Base-by-base conservation (phyloP, 176 grass and related monocot genomes). In the Oryza officinalis region DNA sequence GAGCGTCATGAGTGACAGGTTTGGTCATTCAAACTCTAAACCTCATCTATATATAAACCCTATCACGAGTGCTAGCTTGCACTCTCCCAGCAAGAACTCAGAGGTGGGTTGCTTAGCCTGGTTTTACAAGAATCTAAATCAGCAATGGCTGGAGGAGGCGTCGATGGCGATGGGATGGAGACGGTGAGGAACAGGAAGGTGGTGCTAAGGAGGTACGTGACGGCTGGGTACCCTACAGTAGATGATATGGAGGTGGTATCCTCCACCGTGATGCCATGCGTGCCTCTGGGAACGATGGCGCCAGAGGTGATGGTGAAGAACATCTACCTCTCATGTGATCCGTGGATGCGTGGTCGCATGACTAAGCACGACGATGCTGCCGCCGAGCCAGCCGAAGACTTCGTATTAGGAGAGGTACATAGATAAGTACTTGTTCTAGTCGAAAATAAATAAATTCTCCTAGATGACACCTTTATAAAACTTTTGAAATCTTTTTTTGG, bases 291-390 rank as follows among this genome's bases (percentile, higher is more conserved):
- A 5, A n/a, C 15, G 18, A 0, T 15, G 50, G 6, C 5, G 23
- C 28, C 33, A 4, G 69, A 69, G 8, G 28, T 93, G 25, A n/a
- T 90, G 14, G 49, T 92, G 18, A 90, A 78, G 87, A 89, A 90
- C 43, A 69, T 87, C n/a, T 89, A 85, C 67, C 57, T 92, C 4
- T 92, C 91, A 5, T 87, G 84, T 30, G 87, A 92, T 45, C 87
- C 90, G 0, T 86, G 60, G 68, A 92, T 89, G 80, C 68, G 86
- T 38, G 43, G 13, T 3, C 74, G 79, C 40, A 86, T 72, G 75
- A 64, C 20, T 52, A 86, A 35, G 75, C 75, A 86, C 22, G 40
- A 72, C 0, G 67, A 50, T 0, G 66, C 22, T 54, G 27, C 5
- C 2, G 4, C 6, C 22, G 33, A n/a, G n/a, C 64, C 33, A 3